These are phyloP conservation scores for Ilyonectria mors-panacis DNA, from an alignment of 2,329 filamentous ascomycete genomes.

Conservation along the genomic window DNA sequence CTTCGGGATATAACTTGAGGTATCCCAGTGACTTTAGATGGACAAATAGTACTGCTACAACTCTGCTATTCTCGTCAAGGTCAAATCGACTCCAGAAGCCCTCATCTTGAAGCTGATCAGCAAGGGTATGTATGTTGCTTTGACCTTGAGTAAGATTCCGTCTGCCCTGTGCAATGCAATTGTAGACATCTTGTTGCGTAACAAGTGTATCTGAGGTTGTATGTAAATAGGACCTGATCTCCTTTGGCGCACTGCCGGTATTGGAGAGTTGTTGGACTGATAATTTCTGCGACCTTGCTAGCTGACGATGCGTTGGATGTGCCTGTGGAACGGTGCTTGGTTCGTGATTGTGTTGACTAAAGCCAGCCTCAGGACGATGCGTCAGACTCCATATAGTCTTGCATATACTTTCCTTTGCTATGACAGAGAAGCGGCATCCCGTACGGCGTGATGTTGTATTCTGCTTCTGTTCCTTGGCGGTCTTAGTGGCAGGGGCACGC, in stretches of 20 bases:
- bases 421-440: slow-evolving; percentile 20
- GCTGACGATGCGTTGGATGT: neutral
- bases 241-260: slow-evolving; percentile 1
- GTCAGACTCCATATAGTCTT: slow-evolving; percentile 6
- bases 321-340: slow-evolving; percentile 3
- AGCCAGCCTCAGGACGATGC: neutral
- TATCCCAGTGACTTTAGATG: too few species aligned
- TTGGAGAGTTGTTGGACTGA: slow-evolving; percentile 3
- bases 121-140: too few species aligned
- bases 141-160: too few species aligned
- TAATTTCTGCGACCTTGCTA: neutral
- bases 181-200: too few species aligned
- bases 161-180: too few species aligned
- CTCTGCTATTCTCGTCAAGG: too few species aligned
- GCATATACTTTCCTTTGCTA: slow-evolving; percentile 3
- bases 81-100: too few species aligned
- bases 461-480: neutral
- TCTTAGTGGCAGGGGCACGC: neutral
- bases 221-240: neutral
- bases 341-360: slow-evolving; percentile 13
- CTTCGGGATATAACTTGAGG: slow-evolving; percentile 35
- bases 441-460: slow-evolving; percentile 5
- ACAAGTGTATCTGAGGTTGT: too few species aligned
- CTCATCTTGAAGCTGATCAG: too few species aligned
- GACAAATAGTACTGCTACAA: too few species aligned